These are phyloP conservation scores for Candida nonsorbophila DNA, from an alignment of 805 yeast genomes.

Conservation along the genomic window DNA sequence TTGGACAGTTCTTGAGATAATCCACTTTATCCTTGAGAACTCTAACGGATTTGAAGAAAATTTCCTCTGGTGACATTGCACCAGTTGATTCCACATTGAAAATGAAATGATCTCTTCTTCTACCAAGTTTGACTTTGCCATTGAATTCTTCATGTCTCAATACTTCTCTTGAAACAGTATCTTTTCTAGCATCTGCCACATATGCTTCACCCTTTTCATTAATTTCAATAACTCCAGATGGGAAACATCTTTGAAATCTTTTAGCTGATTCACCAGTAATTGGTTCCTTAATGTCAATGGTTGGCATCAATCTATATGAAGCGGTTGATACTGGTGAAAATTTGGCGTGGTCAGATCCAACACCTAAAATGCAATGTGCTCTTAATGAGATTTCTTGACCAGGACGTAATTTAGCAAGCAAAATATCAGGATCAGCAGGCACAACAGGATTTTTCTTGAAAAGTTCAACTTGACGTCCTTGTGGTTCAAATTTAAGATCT, in stretches of 20 bases:
- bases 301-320: slow-evolving; percentile 88
- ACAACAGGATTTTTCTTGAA: slow-evolving; percentile 65
- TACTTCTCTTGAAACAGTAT: slow-evolving; percentile 95
- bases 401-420: slow-evolving; percentile 89
- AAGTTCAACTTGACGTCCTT: slow-evolving; percentile 74
- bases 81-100: slow-evolving; percentile 94
- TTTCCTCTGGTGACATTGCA: slow-evolving; percentile 95
- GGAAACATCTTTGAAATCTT: slow-evolving; percentile 84
- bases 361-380: slow-evolving; percentile 86
- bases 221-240: slow-evolving; percentile 85
- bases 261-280: slow-evolving; percentile 72
- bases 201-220: slow-evolving; percentile 62
- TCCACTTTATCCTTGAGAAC: slow-evolving; percentile 82
- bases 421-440: slow-evolving; percentile 82
- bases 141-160: slow-evolving; percentile 88
- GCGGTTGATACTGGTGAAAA: slow-evolving; percentile 97
- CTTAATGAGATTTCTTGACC: slow-evolving; percentile 92
- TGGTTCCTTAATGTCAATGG: slow-evolving; percentile 68
- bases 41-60: slow-evolving; percentile 84
- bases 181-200: slow-evolving; percentile 87
- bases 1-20: slow-evolving; percentile 73
- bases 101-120: slow-evolving; percentile 88
- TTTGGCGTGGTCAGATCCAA: slow-evolving; percentile 95
- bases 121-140: slow-evolving; percentile 85
- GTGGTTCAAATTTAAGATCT: slow-evolving; percentile 86